A percentile compares a stretch with the other conserved stretches of the same genome.
Conservation (phyloP, 192 early-diverging fungal genomes). For the Neocallimastix lanati region DNA sequence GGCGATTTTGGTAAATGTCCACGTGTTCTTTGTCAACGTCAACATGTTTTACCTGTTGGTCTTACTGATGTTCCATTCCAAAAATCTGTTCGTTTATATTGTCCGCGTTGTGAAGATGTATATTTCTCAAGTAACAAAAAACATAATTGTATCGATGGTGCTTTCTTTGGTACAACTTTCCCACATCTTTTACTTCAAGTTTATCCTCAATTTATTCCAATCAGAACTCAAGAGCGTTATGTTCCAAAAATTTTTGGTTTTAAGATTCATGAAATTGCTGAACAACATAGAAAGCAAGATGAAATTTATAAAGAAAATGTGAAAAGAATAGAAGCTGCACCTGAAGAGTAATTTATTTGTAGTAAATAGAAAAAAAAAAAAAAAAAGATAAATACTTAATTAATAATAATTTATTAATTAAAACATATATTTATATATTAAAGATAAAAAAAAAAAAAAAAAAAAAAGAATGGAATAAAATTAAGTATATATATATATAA, state of each 20-base stretch:
- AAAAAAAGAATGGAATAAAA: too few relatives aligned
- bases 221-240: constrained; percentile 62
- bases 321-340: constrained; percentile 7
- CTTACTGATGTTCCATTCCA: constrained; percentile 67
- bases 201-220: constrained; percentile 62
- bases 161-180: constrained; percentile 90
- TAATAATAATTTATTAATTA: too few relatives aligned
- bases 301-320: constrained; percentile 52
- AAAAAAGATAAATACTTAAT: too few relatives aligned
- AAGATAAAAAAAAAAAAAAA: too few relatives aligned
- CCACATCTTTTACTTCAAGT: constrained; percentile 91
- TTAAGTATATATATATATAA: too few relatives aligned
- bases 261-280: constrained; percentile 69
- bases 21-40: constrained; percentile 74
- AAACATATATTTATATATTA: too few relatives aligned
- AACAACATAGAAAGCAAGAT: constrained; percentile 84
- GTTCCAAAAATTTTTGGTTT: constrained; percentile 98
- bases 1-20: constrained; percentile 95
- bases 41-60: constrained; percentile 78
- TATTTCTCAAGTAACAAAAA: constrained; percentile 79
- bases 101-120: constrained; percentile 88
- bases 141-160: constrained; percentile 78
- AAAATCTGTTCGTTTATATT: constrained; percentile 86
- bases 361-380: too few relatives aligned
- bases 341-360: background rate